These are phyloP conservation scores for Asterophora lycoperdoides DNA, from an alignment of 768 basidiomycete genomes.

Conservation along the genomic window DNA sequence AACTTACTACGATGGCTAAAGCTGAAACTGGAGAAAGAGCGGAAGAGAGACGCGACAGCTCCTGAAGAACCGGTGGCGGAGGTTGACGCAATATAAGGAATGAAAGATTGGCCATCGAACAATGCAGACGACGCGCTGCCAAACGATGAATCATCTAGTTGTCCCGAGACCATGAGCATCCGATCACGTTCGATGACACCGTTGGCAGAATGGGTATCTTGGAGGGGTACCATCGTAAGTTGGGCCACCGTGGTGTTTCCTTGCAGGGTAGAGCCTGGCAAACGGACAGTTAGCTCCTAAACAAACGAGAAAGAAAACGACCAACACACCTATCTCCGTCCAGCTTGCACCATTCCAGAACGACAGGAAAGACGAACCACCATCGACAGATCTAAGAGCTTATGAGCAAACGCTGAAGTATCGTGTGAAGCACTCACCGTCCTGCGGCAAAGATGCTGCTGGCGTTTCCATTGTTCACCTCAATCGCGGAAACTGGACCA, in stretches of 20 bases:
- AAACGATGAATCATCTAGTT: constrained; percentile 59
- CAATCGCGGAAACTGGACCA: constrained; percentile 87
- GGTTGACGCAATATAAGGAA: constrained; percentile 77
- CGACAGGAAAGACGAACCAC: constrained; percentile 63
- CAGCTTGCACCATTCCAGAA: constrained; percentile 85
- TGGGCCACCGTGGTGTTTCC: constrained; percentile 68
- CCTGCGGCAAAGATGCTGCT: constrained; percentile 92
- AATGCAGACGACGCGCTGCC: constrained; percentile 83
- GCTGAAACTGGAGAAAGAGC: constrained; percentile 72
- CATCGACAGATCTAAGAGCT: constrained; percentile 46
- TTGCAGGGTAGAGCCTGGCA: constrained; percentile 50
- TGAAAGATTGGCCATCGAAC: constrained; percentile 78
- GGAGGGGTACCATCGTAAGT: constrained; percentile 86
- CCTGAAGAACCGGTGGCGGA: constrained; percentile 65
- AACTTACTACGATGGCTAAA: constrained; percentile 67
- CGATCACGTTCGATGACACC: constrained; percentile 78
- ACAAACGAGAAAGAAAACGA: neutral
- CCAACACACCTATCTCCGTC: constrained; percentile 54
- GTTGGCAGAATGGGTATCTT: constrained; percentile 66
- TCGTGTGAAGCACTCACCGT: constrained; percentile 43
- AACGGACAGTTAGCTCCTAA: neutral
- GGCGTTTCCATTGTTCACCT: constrained; percentile 73
- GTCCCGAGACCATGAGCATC: constrained; percentile 85
- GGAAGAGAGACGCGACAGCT: constrained; percentile 73
- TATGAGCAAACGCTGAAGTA: constrained; percentile 1